Conservation (phyloP, 2,329 filamentous ascomycete genomes). For the Calonectria multiphialidica region DNA sequence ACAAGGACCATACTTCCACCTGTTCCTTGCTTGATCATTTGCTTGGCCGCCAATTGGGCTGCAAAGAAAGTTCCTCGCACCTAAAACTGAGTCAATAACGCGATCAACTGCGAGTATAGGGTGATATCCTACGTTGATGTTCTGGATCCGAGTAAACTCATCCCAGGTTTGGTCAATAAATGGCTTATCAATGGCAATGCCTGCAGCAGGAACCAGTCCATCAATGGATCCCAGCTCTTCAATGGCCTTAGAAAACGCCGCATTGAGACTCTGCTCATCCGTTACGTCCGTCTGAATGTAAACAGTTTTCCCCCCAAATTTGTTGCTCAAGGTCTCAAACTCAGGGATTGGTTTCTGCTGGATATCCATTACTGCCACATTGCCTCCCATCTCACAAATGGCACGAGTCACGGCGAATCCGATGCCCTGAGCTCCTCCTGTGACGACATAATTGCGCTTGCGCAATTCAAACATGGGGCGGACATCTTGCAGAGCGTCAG, state of each 20-base stretch:
- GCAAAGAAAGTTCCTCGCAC: slow-evolving; percentile 57
- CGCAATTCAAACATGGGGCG: slow-evolving; percentile 8
- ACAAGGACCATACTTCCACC: slow-evolving; percentile 53
- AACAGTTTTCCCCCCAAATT: slow-evolving; percentile 39
- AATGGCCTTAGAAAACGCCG: slow-evolving; percentile 40
- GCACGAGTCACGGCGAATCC: slow-evolving; percentile 52
- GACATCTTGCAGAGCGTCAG: slow-evolving; percentile 5
- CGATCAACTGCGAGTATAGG: too few relatives aligned
- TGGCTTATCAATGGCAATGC: slow-evolving; percentile 57
- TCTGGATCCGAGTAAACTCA: slow-evolving; percentile 53
- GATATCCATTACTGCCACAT: slow-evolving; percentile 53
- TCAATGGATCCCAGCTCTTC: slow-evolving; percentile 44
- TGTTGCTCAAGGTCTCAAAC: slow-evolving; percentile 37
- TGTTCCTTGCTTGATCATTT: slow-evolving; percentile 54
- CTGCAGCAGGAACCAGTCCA: slow-evolving; percentile 50
- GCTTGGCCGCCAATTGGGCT: slow-evolving; percentile 52
- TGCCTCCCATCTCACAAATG: slow-evolving; percentile 55
- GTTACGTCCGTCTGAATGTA: slow-evolving; percentile 50
- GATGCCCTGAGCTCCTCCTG: slow-evolving; percentile 55
- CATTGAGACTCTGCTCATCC: slow-evolving; percentile 43
- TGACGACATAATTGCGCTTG: slow-evolving; percentile 52
- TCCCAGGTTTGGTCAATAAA: slow-evolving; percentile 59
- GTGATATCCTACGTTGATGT: slow-evolving; percentile 53
- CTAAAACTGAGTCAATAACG: slow-evolving; percentile 33
- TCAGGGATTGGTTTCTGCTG: slow-evolving; percentile 46